Conservation (phyloP, 768 basidiomycete genomes). For the Hysterangium stoloniferum region DNA sequence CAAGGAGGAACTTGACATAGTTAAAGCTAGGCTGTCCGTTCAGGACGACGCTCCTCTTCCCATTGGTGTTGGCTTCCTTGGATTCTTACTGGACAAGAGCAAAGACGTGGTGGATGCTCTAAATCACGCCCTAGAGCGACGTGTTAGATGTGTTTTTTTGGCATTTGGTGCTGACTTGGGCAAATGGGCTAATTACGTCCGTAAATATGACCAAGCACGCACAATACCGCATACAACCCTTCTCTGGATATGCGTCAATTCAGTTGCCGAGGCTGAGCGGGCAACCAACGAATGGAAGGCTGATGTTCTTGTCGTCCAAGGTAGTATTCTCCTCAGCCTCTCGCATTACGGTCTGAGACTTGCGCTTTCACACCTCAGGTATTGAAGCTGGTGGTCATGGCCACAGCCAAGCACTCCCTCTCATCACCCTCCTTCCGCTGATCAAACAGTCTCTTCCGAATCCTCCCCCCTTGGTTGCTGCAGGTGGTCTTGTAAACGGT, state of each 20-base stretch:
- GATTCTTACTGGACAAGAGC: constrained; percentile 56
- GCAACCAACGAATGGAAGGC: constrained; percentile 62
- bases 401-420: constrained; percentile 43
- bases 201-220: constrained; percentile 37
- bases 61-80: constrained; percentile 70
- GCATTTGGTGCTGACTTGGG: constrained; percentile 55
- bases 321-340: constrained; percentile 28
- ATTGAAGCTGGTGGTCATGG: constrained; percentile 81
- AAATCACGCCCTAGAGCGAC: constrained; percentile 41
- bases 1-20: constrained; percentile 42
- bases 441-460: constrained; percentile 38
- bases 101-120: constrained; percentile 32
- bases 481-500: constrained; percentile 66
- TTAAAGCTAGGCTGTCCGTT: constrained; percentile 36
- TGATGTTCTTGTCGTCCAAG: constrained; percentile 75
- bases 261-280: constrained; percentile 47
- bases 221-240: constrained; percentile 31
- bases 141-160: constrained; percentile 66
- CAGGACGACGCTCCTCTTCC: constrained; percentile 28
- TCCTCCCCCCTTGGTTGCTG: constrained; percentile 52
- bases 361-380: constrained; percentile 34
- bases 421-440: constrained; percentile 51
- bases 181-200: constrained; percentile 55
- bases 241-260: constrained; percentile 60
- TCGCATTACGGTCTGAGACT: not conserved